Conservation (phyloP, 495 filamentous ascomycete genomes). For the Penicillium roqueforti region DNA sequence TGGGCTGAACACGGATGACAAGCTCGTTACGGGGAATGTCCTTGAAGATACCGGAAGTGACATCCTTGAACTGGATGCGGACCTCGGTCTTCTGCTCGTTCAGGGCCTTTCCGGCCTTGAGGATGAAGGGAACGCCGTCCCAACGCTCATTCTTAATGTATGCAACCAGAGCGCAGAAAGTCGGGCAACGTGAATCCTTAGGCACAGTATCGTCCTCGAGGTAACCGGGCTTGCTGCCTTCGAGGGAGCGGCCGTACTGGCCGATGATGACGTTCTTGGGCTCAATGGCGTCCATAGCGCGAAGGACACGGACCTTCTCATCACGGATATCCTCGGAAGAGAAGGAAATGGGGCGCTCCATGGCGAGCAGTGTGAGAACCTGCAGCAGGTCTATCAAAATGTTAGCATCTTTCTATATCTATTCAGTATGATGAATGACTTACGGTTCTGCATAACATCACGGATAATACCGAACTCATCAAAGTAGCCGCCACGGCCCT, state of each 20-base stretch:
- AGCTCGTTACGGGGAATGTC: slow-evolving; percentile 99
- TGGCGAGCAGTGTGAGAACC: slow-evolving; percentile 91
- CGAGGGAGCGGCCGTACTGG: slow-evolving; percentile 94
- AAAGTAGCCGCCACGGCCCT: slow-evolving; percentile 97
- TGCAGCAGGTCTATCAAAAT: slow-evolving; percentile 70
- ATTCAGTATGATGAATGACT: slow-evolving; percentile 13
- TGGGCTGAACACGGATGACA: slow-evolving; percentile 98
- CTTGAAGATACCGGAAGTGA: slow-evolving; percentile 99
- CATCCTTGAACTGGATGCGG: slow-evolving; percentile 98
- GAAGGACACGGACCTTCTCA: slow-evolving; percentile 93
- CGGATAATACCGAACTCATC: slow-evolving; percentile 99
- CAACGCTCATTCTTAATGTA: slow-evolving; percentile 99
- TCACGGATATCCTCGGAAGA: slow-evolving; percentile 98
- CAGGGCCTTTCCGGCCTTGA: slow-evolving; percentile 98
- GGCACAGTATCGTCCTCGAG: slow-evolving; percentile 99
- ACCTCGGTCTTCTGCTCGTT: slow-evolving; percentile 99
- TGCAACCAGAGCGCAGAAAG: slow-evolving; percentile 93
- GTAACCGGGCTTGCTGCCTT: slow-evolving; percentile 96
- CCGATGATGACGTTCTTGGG: slow-evolving; percentile 99
- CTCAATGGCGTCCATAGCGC: slow-evolving; percentile 91
- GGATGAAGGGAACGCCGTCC: slow-evolving; percentile 98
- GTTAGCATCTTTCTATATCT: slow-evolving; percentile 20
- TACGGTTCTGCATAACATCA: slow-evolving; percentile 95
- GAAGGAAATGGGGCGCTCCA: slow-evolving; percentile 98
- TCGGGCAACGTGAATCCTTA: slow-evolving; percentile 94